These are phyloP conservation scores for Chenopodium formosanum DNA, from an alignment of 148 eudicot species.

Conservation along the genomic window DNA sequence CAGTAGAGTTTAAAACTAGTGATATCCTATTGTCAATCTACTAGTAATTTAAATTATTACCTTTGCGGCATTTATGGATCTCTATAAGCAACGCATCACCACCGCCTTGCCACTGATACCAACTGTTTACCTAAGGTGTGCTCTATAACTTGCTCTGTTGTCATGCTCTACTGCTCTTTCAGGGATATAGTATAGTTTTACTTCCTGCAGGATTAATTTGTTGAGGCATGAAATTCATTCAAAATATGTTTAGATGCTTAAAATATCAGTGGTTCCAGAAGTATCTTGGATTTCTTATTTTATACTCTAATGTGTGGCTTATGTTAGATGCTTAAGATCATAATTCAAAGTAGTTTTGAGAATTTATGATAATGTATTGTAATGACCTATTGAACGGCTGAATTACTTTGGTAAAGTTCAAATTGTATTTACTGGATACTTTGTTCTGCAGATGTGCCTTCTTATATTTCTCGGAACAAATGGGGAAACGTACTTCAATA, in stretches of 20 bases:
- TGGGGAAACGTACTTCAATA: constrained; percentile 92
- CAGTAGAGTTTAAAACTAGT: background rate
- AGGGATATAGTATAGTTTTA: background rate
- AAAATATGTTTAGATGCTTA: background rate
- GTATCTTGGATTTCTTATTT: background rate
- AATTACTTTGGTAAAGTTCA: background rate
- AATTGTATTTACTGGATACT: background rate
- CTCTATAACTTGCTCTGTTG: background rate
- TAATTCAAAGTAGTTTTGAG: background rate
- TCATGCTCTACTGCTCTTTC: background rate
- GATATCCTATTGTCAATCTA: background rate
- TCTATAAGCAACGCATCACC: background rate
- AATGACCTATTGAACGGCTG: background rate
- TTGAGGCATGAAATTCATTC: background rate
- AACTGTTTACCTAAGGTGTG: background rate
- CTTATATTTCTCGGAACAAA: constrained; percentile 84
- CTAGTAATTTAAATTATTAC: background rate
- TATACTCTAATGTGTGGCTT: background rate
- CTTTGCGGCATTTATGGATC: background rate
- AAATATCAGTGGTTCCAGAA: background rate
- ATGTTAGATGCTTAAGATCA: background rate
- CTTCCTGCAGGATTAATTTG: background rate
- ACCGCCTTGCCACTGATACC: background rate
- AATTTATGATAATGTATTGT: background rate
- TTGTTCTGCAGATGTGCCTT: constrained; percentile 68